These are phyloP conservation scores for Torrubiella hemipterigena DNA, from an alignment of 2,329 filamentous ascomycete genomes.

Conservation along the genomic window DNA sequence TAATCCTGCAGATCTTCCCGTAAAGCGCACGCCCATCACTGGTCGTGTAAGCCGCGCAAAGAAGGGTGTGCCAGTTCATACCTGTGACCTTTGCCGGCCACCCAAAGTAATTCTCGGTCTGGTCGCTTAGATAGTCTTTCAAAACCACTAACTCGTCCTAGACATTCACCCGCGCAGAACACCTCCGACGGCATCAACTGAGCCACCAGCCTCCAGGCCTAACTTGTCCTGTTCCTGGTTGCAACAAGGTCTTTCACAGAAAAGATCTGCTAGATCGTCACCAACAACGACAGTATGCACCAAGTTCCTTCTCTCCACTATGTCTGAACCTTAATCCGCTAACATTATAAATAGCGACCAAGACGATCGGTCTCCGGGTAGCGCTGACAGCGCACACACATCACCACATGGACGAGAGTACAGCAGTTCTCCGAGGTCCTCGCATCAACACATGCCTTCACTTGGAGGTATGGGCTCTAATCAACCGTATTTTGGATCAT, in stretches of 20 bases:
- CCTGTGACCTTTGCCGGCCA: slow-evolving; percentile 38
- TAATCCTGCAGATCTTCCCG: slow-evolving; percentile 22
- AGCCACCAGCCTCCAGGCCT: slow-evolving; percentile 44
- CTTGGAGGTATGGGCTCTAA: too few relatives aligned
- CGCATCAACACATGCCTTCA: too few relatives aligned
- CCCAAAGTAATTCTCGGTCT: slow-evolving; percentile 29
- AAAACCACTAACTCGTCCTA: slow-evolving; percentile 1
- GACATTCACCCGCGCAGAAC: too few relatives aligned
- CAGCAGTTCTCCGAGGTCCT: too few relatives aligned
- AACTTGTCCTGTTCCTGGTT: slow-evolving; percentile 38
- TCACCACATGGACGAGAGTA: too few relatives aligned
- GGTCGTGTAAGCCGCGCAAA: slow-evolving; percentile 44
- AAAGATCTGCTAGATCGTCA: slow-evolving; percentile 49
- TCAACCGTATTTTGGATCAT: too few relatives aligned
- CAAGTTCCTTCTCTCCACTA: not conserved
- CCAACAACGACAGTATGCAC: slow-evolving; percentile 32
- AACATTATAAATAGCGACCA: not conserved
- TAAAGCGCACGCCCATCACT: slow-evolving; percentile 45
- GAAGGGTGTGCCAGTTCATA: slow-evolving; percentile 47
- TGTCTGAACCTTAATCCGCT: too few relatives aligned
- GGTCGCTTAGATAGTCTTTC: too few relatives aligned
- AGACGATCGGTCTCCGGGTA: too few relatives aligned
- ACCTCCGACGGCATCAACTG: slow-evolving; percentile 49
- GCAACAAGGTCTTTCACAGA: slow-evolving; percentile 45
- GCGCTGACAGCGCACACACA: too few relatives aligned